Base-by-base conservation (phyloP, 1,139 yeast genomes). In the Ogataea hybrid region DNA sequence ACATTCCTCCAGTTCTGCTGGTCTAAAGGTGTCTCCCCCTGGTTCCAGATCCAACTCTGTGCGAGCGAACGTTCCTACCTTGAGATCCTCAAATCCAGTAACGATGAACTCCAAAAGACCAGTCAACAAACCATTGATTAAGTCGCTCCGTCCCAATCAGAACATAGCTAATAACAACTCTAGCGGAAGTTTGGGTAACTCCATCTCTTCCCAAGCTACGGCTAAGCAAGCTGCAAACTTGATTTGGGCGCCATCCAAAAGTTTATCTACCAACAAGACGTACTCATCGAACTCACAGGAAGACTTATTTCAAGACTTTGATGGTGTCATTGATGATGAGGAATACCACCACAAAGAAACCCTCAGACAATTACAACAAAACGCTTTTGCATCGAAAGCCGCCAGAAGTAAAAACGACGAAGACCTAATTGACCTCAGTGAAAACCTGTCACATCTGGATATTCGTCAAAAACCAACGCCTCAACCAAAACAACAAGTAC, bases 151-250 rank as follows among this genome's bases (percentile, higher is more conserved):
- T 35, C 50, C 57, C 11, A 41, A 37, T 28, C 34, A 37, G 31
- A 25, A 12, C 25, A 25, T 34, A 10, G 8, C 39, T 10, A 30
- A 34, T 18, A 35, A 25, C 21, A 38, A 31, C 25, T 12, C 43
- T 11, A 16, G 39, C 15, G 25, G 32, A 5, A 12, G 21, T 6
- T 15, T 17, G 10, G 34, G 21, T 4, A 29, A 16, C 22, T 11
- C 20, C 9, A 20, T 37, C 5, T 33, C 50, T 3, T 22, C 52
- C 6, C 41, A 38, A 32, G 32, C 46, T 15, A 54, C 55, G 14
- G 70, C 74, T 3, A 64, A 57, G 42, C 56, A 61, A 28, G 82
- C 83, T 2, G 83, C 83, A 1, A 66, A 65, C 31, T 52, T 68
- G 2, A 56, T 63, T 10, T 66, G 68, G 65, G 59, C 72, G 9